Evolutionary conservation across 768 basidiomycete genomes (phyloP).

Genomic region (Lactarius sp.): DNA sequence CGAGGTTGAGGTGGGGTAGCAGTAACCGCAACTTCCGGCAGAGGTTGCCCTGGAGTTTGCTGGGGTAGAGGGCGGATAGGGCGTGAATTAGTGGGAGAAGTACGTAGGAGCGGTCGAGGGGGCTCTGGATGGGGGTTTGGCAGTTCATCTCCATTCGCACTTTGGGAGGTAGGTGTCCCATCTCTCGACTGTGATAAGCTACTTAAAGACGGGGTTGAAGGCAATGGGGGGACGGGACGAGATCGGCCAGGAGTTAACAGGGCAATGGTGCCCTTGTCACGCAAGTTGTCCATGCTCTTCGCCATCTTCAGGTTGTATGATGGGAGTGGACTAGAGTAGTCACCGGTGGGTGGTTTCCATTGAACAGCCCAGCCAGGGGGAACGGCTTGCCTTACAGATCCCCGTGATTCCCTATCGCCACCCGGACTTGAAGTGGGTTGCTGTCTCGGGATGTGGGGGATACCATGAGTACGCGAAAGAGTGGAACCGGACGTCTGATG

Average conservation of each 20-base stretch:
- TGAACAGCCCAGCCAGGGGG: conserved; percentile 44
- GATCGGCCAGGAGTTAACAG: conserved; percentile 11
- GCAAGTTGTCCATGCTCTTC: conserved; percentile 26
- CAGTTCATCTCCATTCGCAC: conserved; percentile 9
- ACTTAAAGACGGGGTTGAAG: conserved; percentile 7
- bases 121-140: conserved; percentile 13
- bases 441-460: conserved; percentile 27
- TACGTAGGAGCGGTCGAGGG: conserved; percentile 3
- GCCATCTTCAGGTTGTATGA: conserved; percentile 23
- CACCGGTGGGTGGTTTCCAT: conserved; percentile 37
- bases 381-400: conserved; percentile 40
- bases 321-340: conserved; percentile 19
- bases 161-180: conserved; percentile 6
- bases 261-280: conserved; percentile 15
- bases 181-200: conserved; percentile 6
- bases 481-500: conserved; percentile 14
- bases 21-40: conserved; percentile 16
- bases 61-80: conserved; percentile 20
- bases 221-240: conserved; percentile 20
- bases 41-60: conserved; percentile 8
- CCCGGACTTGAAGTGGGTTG: conserved; percentile 22
- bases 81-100: conserved; percentile 20
- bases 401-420: conserved; percentile 23
- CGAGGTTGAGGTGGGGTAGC: not conserved
- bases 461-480: conserved; percentile 22